Conservation (phyloP, 148 eudicot genomes). For the Rhododendron williamsianum region DNA sequence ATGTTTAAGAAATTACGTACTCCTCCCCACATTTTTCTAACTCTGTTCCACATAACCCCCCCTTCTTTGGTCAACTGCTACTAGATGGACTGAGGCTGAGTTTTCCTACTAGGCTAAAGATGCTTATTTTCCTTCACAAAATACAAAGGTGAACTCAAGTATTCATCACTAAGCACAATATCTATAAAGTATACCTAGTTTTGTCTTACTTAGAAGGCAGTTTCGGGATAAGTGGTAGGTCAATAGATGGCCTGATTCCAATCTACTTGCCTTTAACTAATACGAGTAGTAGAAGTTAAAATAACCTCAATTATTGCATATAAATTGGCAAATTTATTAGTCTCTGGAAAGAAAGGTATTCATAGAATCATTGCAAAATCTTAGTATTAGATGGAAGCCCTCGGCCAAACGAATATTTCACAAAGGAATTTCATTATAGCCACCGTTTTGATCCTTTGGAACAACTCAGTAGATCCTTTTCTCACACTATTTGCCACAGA, state of each 20-base stretch:
- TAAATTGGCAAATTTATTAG: too few relatives aligned
- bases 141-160: too few relatives aligned
- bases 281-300: neutral
- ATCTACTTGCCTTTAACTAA: neutral
- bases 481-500: neutral
- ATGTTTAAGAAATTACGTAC: neutral
- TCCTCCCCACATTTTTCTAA: neutral
- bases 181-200: too few relatives aligned
- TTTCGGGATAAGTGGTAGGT: neutral
- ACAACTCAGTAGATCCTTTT: neutral
- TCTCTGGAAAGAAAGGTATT: neutral
- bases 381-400: neutral
- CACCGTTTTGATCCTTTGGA: too few relatives aligned
- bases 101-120: neutral
- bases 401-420: neutral
- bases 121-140: neutral
- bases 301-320: neutral
- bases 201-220: neutral
- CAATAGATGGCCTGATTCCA: neutral
- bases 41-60: too few relatives aligned
- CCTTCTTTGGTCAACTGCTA: too few relatives aligned
- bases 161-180: too few relatives aligned
- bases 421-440: too few relatives aligned
- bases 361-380: neutral
- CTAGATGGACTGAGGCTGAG: too few relatives aligned